A percentile compares a stretch with the other conserved stretches of the same genome.
Evolutionary conservation across 2,329 filamentous ascomycete species (phyloP).

Genomic region (Alternaria brassicicola): DNA sequence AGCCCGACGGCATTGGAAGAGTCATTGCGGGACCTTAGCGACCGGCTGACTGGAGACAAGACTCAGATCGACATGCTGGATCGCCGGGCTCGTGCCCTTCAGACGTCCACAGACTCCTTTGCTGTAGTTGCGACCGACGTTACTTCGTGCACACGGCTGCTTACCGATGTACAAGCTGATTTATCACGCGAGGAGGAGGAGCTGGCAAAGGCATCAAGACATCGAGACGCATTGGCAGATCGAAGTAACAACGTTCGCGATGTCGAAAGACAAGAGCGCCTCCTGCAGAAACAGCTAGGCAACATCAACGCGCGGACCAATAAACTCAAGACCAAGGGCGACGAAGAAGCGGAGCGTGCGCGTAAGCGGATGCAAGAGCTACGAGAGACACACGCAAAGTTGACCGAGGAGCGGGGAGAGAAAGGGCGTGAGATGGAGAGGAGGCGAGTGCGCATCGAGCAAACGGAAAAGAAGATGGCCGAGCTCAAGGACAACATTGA

Average conservation of each 20-base stretch:
- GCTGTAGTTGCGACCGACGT: slow-evolving; percentile 83
- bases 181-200: slow-evolving; percentile 91
- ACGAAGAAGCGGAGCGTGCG: slow-evolving; percentile 79
- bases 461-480: slow-evolving; percentile 99
- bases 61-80: slow-evolving; percentile 86
- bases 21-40: slow-evolving; percentile 79
- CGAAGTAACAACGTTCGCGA: slow-evolving; percentile 88
- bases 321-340: slow-evolving; percentile 78
- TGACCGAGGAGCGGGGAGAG: slow-evolving; percentile 83
- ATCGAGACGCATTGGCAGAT: slow-evolving; percentile 86
- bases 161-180: slow-evolving; percentile 86
- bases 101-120: slow-evolving; percentile 92
- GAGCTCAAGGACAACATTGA: slow-evolving; percentile 98
- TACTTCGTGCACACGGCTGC: slow-evolving; percentile 82
- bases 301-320: slow-evolving; percentile 89
- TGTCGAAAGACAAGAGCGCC: slow-evolving; percentile 83
- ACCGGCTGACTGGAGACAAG: slow-evolving; percentile 78
- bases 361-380: slow-evolving; percentile 91
- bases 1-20: slow-evolving; percentile 83
- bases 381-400: slow-evolving; percentile 74
- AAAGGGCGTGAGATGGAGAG: slow-evolving; percentile 93
- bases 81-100: slow-evolving; percentile 82
- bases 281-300: slow-evolving; percentile 81
- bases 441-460: slow-evolving; percentile 89
- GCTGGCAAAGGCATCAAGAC: slow-evolving; percentile 75